Evolutionary conservation across 2,329 filamentous ascomycete species (phyloP).

Genomic region (Bipolaris gigantea): DNA sequence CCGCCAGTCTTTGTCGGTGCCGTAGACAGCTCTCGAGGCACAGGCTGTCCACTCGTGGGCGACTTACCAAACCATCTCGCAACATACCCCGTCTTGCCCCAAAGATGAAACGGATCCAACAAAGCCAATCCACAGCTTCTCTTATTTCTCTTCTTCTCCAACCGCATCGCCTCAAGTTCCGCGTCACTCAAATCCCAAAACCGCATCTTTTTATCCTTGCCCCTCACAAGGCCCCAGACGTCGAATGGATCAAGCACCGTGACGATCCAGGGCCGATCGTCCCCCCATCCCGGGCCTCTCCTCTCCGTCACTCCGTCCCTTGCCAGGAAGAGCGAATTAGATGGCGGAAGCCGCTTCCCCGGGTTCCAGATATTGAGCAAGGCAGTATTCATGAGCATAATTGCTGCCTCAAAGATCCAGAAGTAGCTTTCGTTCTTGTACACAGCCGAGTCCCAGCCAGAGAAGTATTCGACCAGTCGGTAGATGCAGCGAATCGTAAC

Average conservation of each 20-base stretch:
- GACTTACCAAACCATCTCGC: constrained; percentile 23
- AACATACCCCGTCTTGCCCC: constrained; percentile 35
- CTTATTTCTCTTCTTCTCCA: constrained; percentile 34
- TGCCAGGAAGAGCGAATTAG: constrained; percentile 55
- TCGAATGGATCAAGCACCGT: constrained; percentile 46
- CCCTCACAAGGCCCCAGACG: constrained; percentile 35
- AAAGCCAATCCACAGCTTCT: constrained; percentile 20
- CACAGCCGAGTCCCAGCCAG: constrained; percentile 41
- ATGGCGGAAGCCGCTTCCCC: constrained; percentile 53
- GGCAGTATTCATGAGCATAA: constrained; percentile 56
- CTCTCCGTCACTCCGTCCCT: constrained; percentile 57
- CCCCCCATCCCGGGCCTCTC: constrained; percentile 54
- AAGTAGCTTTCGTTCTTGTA: constrained; percentile 56
- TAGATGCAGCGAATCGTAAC: constrained; percentile 56
- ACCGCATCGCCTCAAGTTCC: constrained; percentile 31
- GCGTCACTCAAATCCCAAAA: constrained; percentile 45
- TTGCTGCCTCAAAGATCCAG: constrained; percentile 57
- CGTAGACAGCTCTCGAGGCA: not conserved
- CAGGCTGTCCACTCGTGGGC: not conserved
- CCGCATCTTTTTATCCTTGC: constrained; percentile 39
- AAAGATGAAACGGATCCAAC: constrained; percentile 38
- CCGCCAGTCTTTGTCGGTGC: not conserved
- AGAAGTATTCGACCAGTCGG: constrained; percentile 55
- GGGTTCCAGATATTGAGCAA: constrained; percentile 58
- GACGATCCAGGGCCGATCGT: constrained; percentile 50